phyloP scores from a whole-genome alignment of 352 stramenopile species.

The Blastocystis sp. region DNA sequence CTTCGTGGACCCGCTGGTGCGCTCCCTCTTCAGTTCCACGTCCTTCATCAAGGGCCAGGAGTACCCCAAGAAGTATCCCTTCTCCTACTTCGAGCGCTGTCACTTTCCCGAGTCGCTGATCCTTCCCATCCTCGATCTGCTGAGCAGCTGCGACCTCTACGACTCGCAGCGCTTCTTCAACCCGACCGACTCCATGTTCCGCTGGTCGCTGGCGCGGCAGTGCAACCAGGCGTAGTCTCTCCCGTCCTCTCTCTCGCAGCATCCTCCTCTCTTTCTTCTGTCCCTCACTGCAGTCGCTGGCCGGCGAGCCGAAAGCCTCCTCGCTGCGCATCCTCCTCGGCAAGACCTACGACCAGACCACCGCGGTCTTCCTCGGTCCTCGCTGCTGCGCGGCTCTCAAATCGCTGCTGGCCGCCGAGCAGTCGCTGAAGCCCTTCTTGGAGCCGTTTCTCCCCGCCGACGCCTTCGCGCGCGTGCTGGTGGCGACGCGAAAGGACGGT shows the following conservation, averaged over 20 bases:
- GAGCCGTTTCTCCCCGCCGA: not conserved
- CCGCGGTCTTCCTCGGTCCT: not conserved
- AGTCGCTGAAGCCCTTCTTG: not conserved
- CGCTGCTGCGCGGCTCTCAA: not conserved
- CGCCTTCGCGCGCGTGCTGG: not conserved
- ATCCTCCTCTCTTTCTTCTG: conserved; percentile 34
- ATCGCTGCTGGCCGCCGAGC: not conserved
- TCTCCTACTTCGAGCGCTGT: conserved; percentile 29
- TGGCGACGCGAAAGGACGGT: not conserved
- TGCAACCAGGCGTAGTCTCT: not conserved
- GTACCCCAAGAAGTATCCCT: conserved; percentile 4
- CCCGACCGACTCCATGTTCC: not conserved
- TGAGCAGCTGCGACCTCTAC: conserved; percentile 15
- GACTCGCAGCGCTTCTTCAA: not conserved
- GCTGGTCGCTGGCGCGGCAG: not conserved
- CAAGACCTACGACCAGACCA: not conserved
- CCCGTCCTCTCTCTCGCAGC: not conserved
- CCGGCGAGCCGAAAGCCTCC: not conserved
- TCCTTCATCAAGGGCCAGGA: not conserved
- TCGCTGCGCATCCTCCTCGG: not conserved
- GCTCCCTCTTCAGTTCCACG: not conserved
- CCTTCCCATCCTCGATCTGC: not conserved
- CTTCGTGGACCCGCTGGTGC: not conserved
- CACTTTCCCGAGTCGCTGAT: not conserved
- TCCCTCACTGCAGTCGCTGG: not conserved